Base-by-base conservation (phyloP, 2,329 filamentous ascomycete genomes). In the Fusarium torreyae region DNA sequence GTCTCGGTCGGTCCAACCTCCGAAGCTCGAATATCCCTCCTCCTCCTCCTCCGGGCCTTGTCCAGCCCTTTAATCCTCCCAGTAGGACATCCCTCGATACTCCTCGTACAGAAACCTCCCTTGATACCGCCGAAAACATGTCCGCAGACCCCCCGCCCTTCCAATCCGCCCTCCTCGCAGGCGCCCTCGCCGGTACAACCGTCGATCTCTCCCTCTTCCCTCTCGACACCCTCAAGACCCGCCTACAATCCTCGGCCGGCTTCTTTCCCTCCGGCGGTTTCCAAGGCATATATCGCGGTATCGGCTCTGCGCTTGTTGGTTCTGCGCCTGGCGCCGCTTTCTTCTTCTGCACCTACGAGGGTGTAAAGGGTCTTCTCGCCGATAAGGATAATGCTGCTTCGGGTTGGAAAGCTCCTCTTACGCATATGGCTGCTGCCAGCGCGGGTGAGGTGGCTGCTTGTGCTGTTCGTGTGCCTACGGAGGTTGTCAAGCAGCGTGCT, bases 141-240 rank as follows among this genome's bases (percentile, higher is more conserved):
- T 64, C 65, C 46, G 39, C 40, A 39, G 22, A 60, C 39, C 59
- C 59, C 74, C 81, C 83, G 38, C 77, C 84, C 75, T 90, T 89
- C 83, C 84, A 85, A 55, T 85, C 87, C 26, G 87, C 89, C 76
- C 88, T 91, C 74, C 79, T 91, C 85, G 94, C 96, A 73, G 96
- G 96, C 80, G 96, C 91, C 77, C 84, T 98, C 71, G 96, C 96
- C 72, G 96, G 96, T 77, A 96, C 96, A 48, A 97, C 94, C 15
- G 96, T 98, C 81, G 96, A 99, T 87, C 91, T 97, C 76, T 94
- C 94, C 57, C 93, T 99, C 77, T 99, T 93, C 85, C 96, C 96
- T 1, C 94, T 99, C 85, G 97, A 99, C 87, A 99, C 96, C 0
- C 91, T 99, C 78, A 99, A 99, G 84, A 99, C 97, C 43, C 94